Percentiles rank a stretch among this genome's conserved stretches.
These are phyloP conservation scores for Ophiostoma piceae DNA, from an alignment of 2,329 filamentous ascomycete genomes.

Conservation along the genomic window DNA sequence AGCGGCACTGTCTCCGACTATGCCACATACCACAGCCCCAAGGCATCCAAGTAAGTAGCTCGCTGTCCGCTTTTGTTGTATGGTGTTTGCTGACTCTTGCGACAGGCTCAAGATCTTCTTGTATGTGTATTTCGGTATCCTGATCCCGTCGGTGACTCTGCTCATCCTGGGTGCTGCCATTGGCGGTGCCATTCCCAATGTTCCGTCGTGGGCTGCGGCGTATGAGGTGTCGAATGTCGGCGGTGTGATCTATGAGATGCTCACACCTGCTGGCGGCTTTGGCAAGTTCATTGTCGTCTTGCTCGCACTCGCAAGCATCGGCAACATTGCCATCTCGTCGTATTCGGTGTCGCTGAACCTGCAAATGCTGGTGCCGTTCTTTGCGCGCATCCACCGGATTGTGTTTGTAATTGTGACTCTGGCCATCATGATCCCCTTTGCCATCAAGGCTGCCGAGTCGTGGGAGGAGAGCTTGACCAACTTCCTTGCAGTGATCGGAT, in stretches of 20 bases:
- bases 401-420: constrained; percentile 54
- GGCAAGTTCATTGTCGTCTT: constrained; percentile 45
- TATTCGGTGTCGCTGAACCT: constrained; percentile 38
- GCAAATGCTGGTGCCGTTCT: constrained; percentile 54
- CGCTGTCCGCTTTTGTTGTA: background rate
- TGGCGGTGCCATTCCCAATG: constrained; percentile 45
- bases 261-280: constrained; percentile 43
- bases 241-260: constrained; percentile 45
- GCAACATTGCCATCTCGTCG: constrained; percentile 41
- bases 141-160: constrained; percentile 46
- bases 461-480: constrained; percentile 56
- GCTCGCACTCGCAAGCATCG: constrained; percentile 42
- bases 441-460: constrained; percentile 49
- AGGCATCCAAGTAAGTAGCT: constrained; percentile 37
- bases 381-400: constrained; percentile 52
- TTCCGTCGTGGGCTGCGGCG: constrained; percentile 39
- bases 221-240: constrained; percentile 41
- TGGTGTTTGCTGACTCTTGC: constrained; percentile 16
- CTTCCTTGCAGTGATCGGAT: constrained; percentile 53
- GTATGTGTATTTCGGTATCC: constrained; percentile 50
- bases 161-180: constrained; percentile 48
- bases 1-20: constrained; percentile 53
- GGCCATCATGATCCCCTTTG: constrained; percentile 54
- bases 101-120: constrained; percentile 39
- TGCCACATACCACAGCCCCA: constrained; percentile 50